These are phyloP conservation scores for Ophiostoma ulmi DNA, from an alignment of 2,329 filamentous ascomycete species.

Conservation along the genomic window DNA sequence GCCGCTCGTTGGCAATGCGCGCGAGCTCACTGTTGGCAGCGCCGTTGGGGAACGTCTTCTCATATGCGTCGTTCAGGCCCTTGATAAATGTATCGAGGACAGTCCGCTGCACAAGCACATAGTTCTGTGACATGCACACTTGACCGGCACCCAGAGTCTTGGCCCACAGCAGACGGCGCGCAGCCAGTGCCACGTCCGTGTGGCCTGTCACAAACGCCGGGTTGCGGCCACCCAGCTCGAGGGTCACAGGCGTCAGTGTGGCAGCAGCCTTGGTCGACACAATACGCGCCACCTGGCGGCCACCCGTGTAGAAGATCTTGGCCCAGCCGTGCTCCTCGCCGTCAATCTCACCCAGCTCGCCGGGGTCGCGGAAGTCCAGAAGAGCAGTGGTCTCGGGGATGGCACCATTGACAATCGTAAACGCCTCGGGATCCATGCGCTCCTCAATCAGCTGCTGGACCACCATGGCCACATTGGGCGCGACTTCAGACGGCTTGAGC, in stretches of 20 bases:
- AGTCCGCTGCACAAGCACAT: conserved; percentile 74
- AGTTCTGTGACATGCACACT: conserved; percentile 90
- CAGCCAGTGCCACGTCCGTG: conserved; percentile 73
- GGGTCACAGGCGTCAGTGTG: conserved; percentile 76
- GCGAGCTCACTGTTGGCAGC: conserved; percentile 73
- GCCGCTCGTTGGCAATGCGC: conserved; percentile 72
- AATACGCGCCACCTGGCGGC: conserved; percentile 72
- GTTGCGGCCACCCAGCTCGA: conserved; percentile 89
- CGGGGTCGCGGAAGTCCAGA: conserved; percentile 56
- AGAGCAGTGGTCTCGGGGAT: conserved; percentile 75
- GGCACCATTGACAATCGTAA: conserved; percentile 72
- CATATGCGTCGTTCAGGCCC: conserved; percentile 64
- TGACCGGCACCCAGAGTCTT: conserved; percentile 86
- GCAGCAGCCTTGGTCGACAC: conserved; percentile 85
- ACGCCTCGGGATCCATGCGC: conserved; percentile 71
- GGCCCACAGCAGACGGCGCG: conserved; percentile 79
- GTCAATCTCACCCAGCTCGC: conserved; percentile 18
- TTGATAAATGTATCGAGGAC: conserved; percentile 67
- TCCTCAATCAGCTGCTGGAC: conserved; percentile 72
- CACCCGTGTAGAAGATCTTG: conserved; percentile 96
- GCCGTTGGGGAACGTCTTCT: conserved; percentile 79
- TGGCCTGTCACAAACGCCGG: conserved; percentile 86
- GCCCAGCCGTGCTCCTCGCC: conserved; percentile 63
- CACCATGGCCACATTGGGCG: conserved; percentile 70
- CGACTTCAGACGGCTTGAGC: conserved; percentile 83